Percentiles rank a stretch among this genome's conserved stretches.
These are phyloP conservation scores for Eudorina sp. DNA, from an alignment of 139 green algal species.

Conservation along the genomic window DNA sequence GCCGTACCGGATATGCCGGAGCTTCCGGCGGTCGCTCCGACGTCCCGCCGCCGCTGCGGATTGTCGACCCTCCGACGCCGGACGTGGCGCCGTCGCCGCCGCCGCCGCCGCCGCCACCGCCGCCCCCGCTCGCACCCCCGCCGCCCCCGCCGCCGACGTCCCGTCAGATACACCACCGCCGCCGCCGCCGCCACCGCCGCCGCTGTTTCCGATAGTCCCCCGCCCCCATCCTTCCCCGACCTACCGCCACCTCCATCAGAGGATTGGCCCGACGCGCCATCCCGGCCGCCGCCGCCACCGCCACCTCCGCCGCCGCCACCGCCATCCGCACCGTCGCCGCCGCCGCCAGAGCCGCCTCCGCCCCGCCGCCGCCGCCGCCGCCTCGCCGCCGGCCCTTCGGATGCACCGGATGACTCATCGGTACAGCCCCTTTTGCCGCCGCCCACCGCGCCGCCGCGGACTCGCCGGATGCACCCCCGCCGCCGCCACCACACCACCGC, in stretches of 20 bases:
- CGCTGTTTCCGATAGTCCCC: background rate
- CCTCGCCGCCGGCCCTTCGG: background rate
- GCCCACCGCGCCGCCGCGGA: too few species aligned
- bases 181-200: background rate
- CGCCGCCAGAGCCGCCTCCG: background rate
- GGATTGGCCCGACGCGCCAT: too few species aligned
- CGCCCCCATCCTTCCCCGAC: too few species aligned
- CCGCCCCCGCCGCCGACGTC: background rate
- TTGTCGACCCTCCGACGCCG: background rate
- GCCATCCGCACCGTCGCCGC: background rate
- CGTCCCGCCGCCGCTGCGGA: too few species aligned
- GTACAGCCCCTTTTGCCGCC: too few species aligned
- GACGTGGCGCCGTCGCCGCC: background rate
- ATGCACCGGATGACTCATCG: too few species aligned
- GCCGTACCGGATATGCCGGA: background rate
- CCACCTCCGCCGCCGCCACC: background rate
- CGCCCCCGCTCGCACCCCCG: background rate
- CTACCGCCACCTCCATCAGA: too few species aligned
- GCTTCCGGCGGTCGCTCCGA: background rate
- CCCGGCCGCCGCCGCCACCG: background rate
- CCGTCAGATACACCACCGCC: background rate
- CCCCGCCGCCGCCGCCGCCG: background rate
- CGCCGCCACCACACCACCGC: background rate
- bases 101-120: background rate
- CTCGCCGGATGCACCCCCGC: too few species aligned